These are phyloP conservation scores for Rhizopogon vulgaris DNA, from an alignment of 768 basidiomycete genomes.

Conservation along the genomic window DNA sequence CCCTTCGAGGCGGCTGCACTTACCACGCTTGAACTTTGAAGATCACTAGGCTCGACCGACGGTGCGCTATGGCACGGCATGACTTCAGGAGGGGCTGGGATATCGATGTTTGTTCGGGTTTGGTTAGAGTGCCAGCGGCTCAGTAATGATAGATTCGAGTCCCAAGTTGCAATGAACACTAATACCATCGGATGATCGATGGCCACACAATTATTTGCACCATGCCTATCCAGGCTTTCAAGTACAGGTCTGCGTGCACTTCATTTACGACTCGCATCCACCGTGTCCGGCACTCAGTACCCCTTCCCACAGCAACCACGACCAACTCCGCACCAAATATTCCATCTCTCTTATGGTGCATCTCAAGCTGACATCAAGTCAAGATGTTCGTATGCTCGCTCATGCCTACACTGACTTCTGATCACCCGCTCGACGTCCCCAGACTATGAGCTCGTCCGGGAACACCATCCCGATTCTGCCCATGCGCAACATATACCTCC, in stretches of 20 bases:
- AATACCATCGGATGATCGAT: background rate
- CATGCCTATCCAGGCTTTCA: background rate
- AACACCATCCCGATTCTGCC: constrained; percentile 66
- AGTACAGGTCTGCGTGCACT: background rate
- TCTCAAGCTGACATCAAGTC: constrained; percentile 58
- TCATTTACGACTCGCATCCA: constrained; percentile 5
- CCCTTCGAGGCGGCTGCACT: no score
- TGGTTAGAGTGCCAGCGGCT: no score
- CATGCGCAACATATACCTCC: constrained; percentile 35
- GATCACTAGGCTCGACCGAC: no score
- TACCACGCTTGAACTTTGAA: no score
- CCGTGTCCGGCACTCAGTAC: constrained; percentile 15
- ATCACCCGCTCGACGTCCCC: background rate
- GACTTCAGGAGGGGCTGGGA: no score
- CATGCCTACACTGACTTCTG: background rate
- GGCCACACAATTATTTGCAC: background rate
- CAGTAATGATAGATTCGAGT: no score
- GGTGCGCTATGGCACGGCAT: no score
- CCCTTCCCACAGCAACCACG: constrained; percentile 48
- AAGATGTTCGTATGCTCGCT: constrained; percentile 44
- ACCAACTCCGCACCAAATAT: constrained; percentile 68
- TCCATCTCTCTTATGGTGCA: constrained; percentile 53
- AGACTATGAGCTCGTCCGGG: constrained; percentile 73
- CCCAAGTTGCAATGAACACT: background rate
- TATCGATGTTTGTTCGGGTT: no score